phyloP scores from a whole-genome alignment of 73 alveolate species.

The Paramecium sonneborni region DNA sequence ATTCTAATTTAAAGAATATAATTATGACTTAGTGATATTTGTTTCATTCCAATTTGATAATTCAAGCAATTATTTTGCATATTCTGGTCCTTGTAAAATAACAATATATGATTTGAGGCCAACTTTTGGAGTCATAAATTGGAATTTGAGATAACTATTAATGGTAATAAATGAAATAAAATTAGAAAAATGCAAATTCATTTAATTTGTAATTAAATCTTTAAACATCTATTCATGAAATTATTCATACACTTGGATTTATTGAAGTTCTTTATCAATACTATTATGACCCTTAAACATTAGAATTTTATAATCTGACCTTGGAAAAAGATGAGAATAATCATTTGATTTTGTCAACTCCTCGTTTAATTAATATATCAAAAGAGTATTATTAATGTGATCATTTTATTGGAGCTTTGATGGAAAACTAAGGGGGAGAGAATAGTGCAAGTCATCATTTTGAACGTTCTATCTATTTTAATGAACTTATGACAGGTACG shows the following conservation, averaged over 20 bases:
- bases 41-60: not conserved
- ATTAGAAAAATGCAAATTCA: not conserved
- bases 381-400: not conserved
- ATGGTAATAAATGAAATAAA: not conserved
- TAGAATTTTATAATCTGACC: not conserved
- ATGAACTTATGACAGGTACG: constrained; percentile 23
- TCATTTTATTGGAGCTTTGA: not conserved
- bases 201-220: not conserved
- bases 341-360: not conserved
- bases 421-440: not conserved
- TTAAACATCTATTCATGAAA: constrained; percentile 27
- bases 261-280: not conserved
- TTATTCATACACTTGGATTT: constrained; percentile 6
- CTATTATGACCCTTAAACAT: not conserved
- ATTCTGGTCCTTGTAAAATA: not conserved
- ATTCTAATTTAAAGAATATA: not conserved
- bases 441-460: not conserved
- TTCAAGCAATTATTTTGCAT: not conserved
- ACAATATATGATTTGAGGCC: not conserved
- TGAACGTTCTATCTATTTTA: not conserved
- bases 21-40: not conserved
- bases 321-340: not conserved
- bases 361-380: not conserved
- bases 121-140: not conserved
- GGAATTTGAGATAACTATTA: not conserved